Base-by-base conservation (phyloP, 768 basidiomycete species). In the Polyporus arcularius region DNA sequence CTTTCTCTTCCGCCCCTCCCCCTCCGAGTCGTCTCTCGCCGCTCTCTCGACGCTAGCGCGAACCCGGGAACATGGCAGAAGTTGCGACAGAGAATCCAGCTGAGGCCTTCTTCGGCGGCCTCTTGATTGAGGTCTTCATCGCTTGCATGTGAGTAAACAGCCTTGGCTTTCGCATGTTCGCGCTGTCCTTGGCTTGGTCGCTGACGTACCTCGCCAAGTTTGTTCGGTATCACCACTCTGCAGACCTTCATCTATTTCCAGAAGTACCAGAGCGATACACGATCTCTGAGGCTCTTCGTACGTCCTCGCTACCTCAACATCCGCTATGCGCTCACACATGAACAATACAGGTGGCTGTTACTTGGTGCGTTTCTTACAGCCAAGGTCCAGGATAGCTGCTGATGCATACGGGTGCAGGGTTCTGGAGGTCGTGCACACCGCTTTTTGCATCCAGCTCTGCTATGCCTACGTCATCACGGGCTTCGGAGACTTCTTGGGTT, bases 191-290 rank as follows among this genome's bases (percentile, higher is more conserved):
- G 38, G 10, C 28, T 26, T 46, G 12, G 3, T 4, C 31, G 14
- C 55, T 56, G 55, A 56, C 21, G 45, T 48, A 11, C 35, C 35
- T 35, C 35, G 35, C n/a, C 8, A 21, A 63, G 62, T 7, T 30
- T 63, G 16, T 63, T 59, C 15, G 62, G 62, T 7, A 59, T 63
- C 26, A 63, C 62, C 42, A 53, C 57, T 16, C 49, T 63, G 4
- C 62, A 63, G 49, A 59, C 57, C 10, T 58, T 59, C 53, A 55
- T 58, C 10, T 63, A 59, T 43, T 63, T 55, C 26, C 57, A 63
- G 15, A 55, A 45, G 47, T 63, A 55, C 54, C 16, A 47, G 12
- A 30, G 16, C 21, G 62, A 63, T 31, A 26, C 16, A n/a, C 11
- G 28, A 12, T 10, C 49, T 15, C 30, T 63, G 46, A 63, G 59